Evolutionary conservation across 2,329 filamentous ascomycete species (phyloP), one percentile per base, ranked within the genome.

Genomic region (Alternaria arborescens): DNA sequence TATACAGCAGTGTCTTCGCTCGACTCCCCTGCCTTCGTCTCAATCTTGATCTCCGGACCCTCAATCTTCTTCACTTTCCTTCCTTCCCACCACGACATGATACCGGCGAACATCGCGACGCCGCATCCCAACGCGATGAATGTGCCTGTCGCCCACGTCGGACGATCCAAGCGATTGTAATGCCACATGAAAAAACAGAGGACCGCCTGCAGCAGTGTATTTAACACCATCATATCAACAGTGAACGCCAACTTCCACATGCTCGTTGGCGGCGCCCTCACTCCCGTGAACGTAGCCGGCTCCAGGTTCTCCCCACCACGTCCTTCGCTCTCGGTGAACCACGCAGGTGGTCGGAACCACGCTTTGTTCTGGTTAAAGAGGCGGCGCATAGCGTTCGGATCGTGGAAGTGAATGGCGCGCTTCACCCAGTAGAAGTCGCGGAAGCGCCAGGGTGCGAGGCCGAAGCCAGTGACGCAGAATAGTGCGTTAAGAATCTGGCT

Each of bases 381-480:
- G 40, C 85, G 84, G 38, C 89, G 85, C 43, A 94, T 82, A 83
- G 76, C 38, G 59, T 55, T 44, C 61, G 71, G 61, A 57, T 73
- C 61, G 65, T 85, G 76, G 41, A 87, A 80, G 51, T 84, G 54
- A 10, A 91, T 85, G 77, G 86, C 47, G 62, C 69, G 70, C 57
- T 94, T 69, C 85, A 83, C 51, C 91, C 77, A 93, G 75, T 89
- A 95, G 10, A 93, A 79, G 74, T 97, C 93, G 32, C 93, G 85
- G 68, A 94, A 91, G 30, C 93, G 86, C 93, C 92, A 97, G 0
- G 93, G 93, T 1, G 91, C 89, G 11, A 95, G 84, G 0, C 93
- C 93, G 66, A 96, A 94, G 1, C 89, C 92, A 1, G 92, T 94
- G 8, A 96, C 89, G 78, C 92, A 95, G 83, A 97, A 97, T 1